Percentiles rank a stretch among this genome's conserved stretches.
phyloP scores from a whole-genome alignment of 176 grass and related monocot species.

The Aechmea fasciata region DNA sequence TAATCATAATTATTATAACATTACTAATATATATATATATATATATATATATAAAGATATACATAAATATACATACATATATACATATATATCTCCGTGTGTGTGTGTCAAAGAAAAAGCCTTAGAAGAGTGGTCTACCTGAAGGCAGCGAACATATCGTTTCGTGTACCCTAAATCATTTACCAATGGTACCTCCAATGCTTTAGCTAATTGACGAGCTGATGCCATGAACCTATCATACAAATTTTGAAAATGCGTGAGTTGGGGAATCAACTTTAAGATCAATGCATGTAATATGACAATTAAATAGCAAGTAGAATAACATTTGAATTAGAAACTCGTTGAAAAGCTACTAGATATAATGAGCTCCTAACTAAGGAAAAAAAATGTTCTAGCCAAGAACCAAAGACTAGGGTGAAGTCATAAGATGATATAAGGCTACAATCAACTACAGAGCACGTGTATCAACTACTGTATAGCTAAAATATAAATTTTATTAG shows the following conservation, averaged over 20 bases:
- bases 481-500: too few species aligned
- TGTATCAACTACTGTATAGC: not conserved
- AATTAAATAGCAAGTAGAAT: not conserved
- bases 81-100: not conserved
- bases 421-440: not conserved
- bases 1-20: too few species aligned
- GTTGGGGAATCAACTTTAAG: not conserved
- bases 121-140: slow-evolving; percentile 36
- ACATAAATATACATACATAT: too few species aligned
- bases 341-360: not conserved
- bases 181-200: slow-evolving; percentile 89
- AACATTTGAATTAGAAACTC: not conserved
- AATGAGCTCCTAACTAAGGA: not conserved
- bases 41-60: too few species aligned
- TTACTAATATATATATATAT: too few species aligned
- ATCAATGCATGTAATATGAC: not conserved
- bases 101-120: not conserved
- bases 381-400: not conserved
- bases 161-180: slow-evolving; percentile 99
- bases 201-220: slow-evolving; percentile 77
- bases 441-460: not conserved
- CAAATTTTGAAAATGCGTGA: slow-evolving; percentile 1
- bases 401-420: not conserved
- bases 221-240: slow-evolving; percentile 76
- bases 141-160: slow-evolving; percentile 97